Evolutionary conservation across 225 moss, liverwort and hornwort genomes (phyloP).

Genomic region (Sphagnum tenellum): DNA sequence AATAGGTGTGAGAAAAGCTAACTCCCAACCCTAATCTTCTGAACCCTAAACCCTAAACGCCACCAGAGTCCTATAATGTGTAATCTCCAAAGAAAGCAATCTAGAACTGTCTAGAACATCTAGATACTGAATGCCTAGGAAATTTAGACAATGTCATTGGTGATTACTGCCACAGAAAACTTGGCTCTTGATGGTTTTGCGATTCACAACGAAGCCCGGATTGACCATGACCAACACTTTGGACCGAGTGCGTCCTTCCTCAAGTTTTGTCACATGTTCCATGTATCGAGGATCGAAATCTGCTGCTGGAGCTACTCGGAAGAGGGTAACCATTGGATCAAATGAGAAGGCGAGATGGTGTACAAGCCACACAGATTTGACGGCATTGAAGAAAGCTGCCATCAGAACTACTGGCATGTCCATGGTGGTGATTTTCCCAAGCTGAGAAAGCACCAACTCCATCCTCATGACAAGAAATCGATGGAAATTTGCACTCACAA

Average conservation of each 20-base stretch:
- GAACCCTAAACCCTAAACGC: no score
- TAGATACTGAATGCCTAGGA: no score
- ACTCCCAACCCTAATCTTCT: no score
- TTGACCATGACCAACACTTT: conserved; percentile 39
- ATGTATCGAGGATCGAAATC: conserved; percentile 28
- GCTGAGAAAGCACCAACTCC: conserved; percentile 38
- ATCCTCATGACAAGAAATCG: conserved; percentile 36
- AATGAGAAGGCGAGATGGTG: conserved; percentile 46
- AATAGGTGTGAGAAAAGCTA: no score
- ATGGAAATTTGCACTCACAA: conserved; percentile 34
- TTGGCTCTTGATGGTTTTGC: conserved; percentile 25
- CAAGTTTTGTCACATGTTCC: conserved; percentile 30
- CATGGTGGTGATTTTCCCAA: conserved; percentile 25
- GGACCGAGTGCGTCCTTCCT: conserved; percentile 13
- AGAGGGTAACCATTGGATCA: conserved; percentile 29
- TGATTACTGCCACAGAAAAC: conserved; percentile 38
- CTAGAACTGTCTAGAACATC: no score
- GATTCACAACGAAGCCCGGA: conserved; percentile 36
- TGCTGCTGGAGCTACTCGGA: conserved; percentile 26
- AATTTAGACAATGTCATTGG: no score
- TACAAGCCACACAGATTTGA: conserved; percentile 42
- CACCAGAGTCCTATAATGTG: no score
- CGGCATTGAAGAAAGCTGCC: conserved; percentile 40
- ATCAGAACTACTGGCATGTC: conserved; percentile 22
- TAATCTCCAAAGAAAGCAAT: no score